phyloP scores from a whole-genome alignment of 192 early-diverging fungal species.

The Dissophora ornata region DNA sequence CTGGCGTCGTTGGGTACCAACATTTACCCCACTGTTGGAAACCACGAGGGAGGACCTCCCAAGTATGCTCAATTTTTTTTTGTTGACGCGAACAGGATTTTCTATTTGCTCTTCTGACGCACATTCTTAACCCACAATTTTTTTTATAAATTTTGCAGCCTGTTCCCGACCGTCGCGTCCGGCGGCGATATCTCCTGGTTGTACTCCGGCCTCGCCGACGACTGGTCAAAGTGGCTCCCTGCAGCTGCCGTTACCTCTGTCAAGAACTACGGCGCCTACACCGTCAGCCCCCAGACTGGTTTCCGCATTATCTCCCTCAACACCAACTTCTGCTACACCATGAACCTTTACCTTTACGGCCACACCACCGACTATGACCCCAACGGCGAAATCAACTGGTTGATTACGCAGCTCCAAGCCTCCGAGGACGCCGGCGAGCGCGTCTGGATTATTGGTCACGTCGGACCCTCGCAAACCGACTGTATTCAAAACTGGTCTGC shows the following conservation, averaged over 20 bases:
- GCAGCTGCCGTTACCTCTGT: slow-evolving; percentile 34
- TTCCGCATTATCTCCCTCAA: slow-evolving; percentile 66
- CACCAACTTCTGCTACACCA: slow-evolving; percentile 68
- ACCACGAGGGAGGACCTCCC: slow-evolving; percentile 64
- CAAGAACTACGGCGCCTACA: slow-evolving; percentile 60
- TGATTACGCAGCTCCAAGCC: slow-evolving; percentile 58
- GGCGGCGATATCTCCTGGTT: slow-evolving; percentile 56
- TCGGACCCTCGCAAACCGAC: slow-evolving; percentile 57
- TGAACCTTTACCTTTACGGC: slow-evolving; percentile 63
- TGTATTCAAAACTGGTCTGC: slow-evolving; percentile 63
- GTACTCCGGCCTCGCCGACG: slow-evolving; percentile 53
- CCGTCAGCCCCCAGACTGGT: slow-evolving; percentile 50
- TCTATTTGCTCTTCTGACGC: not conserved
- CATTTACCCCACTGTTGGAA: slow-evolving; percentile 64
- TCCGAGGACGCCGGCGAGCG: slow-evolving; percentile 60
- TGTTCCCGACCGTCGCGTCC: slow-evolving; percentile 35
- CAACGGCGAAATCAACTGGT: slow-evolving; percentile 61
- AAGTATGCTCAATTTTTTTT: slow-evolving; percentile 20
- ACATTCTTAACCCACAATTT: too few species aligned
- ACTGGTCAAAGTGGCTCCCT: slow-evolving; percentile 62
- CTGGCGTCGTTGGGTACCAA: slow-evolving; percentile 41
- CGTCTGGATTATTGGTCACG: slow-evolving; percentile 71
- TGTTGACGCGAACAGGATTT: not conserved
- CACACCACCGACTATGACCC: slow-evolving; percentile 56
- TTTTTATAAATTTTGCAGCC: slow-evolving; percentile 22